phyloP scores from a whole-genome alignment of 805 yeast species.

The Zygotorulaspora sp. region DNA sequence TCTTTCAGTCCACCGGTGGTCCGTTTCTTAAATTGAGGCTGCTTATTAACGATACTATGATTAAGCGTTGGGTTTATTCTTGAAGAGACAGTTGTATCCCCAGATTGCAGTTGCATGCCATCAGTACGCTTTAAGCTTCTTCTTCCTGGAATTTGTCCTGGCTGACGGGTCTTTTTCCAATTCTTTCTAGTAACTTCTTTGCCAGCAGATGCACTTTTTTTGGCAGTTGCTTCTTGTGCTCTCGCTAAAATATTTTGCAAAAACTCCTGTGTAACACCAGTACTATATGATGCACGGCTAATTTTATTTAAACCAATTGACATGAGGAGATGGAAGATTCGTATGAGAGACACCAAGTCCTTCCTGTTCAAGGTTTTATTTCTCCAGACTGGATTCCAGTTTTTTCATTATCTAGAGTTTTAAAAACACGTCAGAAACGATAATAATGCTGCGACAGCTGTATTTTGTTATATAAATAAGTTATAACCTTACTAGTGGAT shows the following conservation, averaged over 20 bases:
- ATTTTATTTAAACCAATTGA: conserved; percentile 4
- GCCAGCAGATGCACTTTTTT: conserved; percentile 10
- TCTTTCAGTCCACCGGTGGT: conserved; percentile 6
- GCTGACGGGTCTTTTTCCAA: conserved; percentile 5
- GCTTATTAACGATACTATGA: conserved; percentile 17
- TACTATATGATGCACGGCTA: conserved; percentile 19
- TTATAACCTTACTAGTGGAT: too few relatives aligned
- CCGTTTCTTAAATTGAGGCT: conserved; percentile 19
- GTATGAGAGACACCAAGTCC: too few relatives aligned
- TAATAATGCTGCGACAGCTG: too few relatives aligned
- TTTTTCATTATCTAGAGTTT: too few relatives aligned
- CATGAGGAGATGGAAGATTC: too few relatives aligned
- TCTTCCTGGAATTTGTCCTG: conserved; percentile 2
- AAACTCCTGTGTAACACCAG: conserved; percentile 31
- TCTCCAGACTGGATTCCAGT: too few relatives aligned
- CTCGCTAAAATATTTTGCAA: conserved; percentile 29
- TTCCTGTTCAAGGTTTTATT: too few relatives aligned
- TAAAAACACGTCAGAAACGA: too few relatives aligned
- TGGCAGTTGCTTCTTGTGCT: conserved; percentile 32
- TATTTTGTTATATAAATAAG: too few relatives aligned
- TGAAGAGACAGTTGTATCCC: conserved; percentile 9
- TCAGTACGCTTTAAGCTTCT: conserved; percentile 2
- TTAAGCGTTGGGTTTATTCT: conserved; percentile 18
- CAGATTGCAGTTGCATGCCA: conserved; percentile 7
- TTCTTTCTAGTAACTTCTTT: conserved; percentile 4